These are phyloP conservation scores for Rhododendron simsii DNA, from an alignment of 148 eudicot genomes.

Conservation along the genomic window DNA sequence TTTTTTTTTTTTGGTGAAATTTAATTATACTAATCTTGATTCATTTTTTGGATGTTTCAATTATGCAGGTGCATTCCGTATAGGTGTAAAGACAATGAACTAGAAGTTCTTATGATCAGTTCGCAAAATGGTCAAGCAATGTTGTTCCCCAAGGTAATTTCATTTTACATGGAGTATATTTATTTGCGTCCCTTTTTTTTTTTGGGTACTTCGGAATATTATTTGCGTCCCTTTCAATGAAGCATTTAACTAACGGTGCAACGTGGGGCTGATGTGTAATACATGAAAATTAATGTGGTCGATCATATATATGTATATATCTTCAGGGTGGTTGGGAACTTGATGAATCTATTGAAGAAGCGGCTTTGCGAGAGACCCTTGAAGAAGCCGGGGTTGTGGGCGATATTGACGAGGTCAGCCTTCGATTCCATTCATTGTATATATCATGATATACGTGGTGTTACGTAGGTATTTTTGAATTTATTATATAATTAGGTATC, in stretches of 20 bases:
- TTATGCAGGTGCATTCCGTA: conserved; percentile 54
- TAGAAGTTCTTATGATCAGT: conserved; percentile 59
- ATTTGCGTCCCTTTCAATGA: neutral
- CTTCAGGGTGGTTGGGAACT: conserved; percentile 72
- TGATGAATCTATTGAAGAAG: conserved; percentile 62
- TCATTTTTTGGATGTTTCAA: neutral
- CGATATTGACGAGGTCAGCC: conserved; percentile 32
- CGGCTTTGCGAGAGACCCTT: conserved; percentile 49
- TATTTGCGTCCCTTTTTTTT: neutral
- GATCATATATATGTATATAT: neutral
- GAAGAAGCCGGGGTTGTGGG: conserved; percentile 79
- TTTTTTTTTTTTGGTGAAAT: neutral
- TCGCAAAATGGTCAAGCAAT: conserved; percentile 54
- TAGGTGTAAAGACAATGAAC: conserved; percentile 27
- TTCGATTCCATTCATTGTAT: neutral
- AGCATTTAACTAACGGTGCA: neutral
- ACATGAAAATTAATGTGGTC: neutral
- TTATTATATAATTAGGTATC: neutral
- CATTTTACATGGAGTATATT: neutral
- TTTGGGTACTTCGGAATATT: neutral
- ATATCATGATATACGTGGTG: too few relatives aligned
- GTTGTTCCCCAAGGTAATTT: conserved; percentile 62
- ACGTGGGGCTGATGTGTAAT: neutral
- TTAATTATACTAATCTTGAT: neutral
- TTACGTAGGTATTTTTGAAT: neutral